Conservation (phyloP, 2,329 filamentous ascomycete genomes). For the Colletotrichum brevisporum region DNA sequence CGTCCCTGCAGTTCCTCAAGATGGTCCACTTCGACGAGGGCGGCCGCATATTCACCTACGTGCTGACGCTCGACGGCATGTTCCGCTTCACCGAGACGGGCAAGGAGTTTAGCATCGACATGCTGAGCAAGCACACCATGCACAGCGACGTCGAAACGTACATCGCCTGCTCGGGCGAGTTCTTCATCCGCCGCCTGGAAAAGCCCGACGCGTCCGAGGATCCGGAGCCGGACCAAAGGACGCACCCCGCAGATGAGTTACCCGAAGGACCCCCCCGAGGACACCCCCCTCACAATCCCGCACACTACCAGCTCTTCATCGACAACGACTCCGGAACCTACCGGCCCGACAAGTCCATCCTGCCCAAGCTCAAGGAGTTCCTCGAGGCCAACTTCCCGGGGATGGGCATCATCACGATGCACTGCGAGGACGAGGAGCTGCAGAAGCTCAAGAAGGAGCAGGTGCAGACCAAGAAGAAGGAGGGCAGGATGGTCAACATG, state of each 20-base stretch:
- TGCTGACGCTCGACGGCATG: slow-evolving; percentile 88
- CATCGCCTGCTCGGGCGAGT: slow-evolving; percentile 93
- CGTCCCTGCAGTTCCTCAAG: slow-evolving; percentile 85
- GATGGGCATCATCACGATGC: slow-evolving; percentile 79
- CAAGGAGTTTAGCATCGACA: slow-evolving; percentile 93
- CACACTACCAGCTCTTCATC: slow-evolving; percentile 86
- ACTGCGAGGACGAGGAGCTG: slow-evolving; percentile 85
- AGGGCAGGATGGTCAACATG: slow-evolving; percentile 66
- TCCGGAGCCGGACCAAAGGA: slow-evolving; percentile 58
- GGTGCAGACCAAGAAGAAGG: slow-evolving; percentile 78
- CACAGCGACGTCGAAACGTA: slow-evolving; percentile 93
- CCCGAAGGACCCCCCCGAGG: slow-evolving; percentile 61
- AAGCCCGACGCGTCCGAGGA: slow-evolving; percentile 61
- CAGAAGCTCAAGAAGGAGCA: slow-evolving; percentile 83
- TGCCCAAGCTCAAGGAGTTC: slow-evolving; percentile 80
- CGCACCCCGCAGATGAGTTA: slow-evolving; percentile 66
- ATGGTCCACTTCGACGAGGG: slow-evolving; percentile 90
- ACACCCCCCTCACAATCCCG: slow-evolving; percentile 61
- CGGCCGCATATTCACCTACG: slow-evolving; percentile 90
- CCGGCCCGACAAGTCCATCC: slow-evolving; percentile 82
- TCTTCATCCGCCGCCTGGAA: slow-evolving; percentile 83
- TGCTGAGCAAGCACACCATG: slow-evolving; percentile 97
- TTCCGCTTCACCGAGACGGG: slow-evolving; percentile 96
- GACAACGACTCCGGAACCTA: slow-evolving; percentile 98
- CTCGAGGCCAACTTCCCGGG: slow-evolving; percentile 82